Evolutionary conservation across 495 filamentous ascomycete species (phyloP), one percentile per base, ranked within the genome.

Genomic region (Elaphomyces granulatus): DNA sequence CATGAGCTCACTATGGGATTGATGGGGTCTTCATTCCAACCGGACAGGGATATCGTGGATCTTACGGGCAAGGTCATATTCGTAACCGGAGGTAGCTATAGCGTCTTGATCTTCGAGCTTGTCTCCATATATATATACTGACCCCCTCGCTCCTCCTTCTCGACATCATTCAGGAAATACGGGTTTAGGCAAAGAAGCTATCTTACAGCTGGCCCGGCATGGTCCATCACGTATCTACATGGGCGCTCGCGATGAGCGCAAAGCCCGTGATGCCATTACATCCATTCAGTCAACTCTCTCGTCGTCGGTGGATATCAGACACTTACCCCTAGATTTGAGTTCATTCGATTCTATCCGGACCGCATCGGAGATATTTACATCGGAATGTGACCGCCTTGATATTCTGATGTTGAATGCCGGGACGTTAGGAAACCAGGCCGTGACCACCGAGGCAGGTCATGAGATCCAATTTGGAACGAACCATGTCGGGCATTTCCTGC

Each of bases 391-490:
- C 15, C 67, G 69, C 1, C 51, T 82, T n/a, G 75, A 86, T 42
- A 52, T 76, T 19, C 58, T 88, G 2, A 62, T 85, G 23, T 71
- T 75, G 56, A 87, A 85, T 46, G 80, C 81, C 2, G 80, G 78
- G 26, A 67, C 81, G 43, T 78, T 82, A 72, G 72, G 60, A 0
- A 42, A 65, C 4, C 61, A 69, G 0, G 59, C 51, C 6, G 48
- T 50, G 0, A 45, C 58, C 1, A 78, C 77, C 0, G 50, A 61
- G 3, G 75, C 83, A 15, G 77, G 79, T n/a, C 78, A 75, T 50
- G 79, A 86, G 49, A 63, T 75, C 20, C 75, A 81, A 40, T 74
- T 84, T 42, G 77, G 74, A n/a, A 76, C 73, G 3, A 87, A 86
- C 49, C 72, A 86, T 51, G 53, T 85, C 41, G 75, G 72, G 3